Percentiles rank a stretch among this genome's conserved stretches.
phyloP scores from a whole-genome alignment of 768 basidiomycete genomes.

The Pulveroboletus sp. region DNA sequence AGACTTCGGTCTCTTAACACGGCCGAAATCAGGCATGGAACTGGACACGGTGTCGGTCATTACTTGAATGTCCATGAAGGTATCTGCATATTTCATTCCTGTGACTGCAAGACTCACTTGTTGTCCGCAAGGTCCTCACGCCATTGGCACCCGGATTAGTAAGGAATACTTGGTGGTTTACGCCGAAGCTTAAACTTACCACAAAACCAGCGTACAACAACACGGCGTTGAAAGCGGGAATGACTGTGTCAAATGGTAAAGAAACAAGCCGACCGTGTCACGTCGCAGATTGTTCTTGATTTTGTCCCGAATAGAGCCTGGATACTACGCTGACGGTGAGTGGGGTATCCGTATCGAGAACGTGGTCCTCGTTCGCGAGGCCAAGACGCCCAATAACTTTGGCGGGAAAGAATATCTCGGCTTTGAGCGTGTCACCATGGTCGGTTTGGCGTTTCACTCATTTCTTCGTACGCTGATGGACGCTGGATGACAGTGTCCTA shows the following conservation, averaged over 20 bases:
- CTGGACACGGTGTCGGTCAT: slow-evolving; percentile 93
- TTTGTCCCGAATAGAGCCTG: slow-evolving; percentile 57
- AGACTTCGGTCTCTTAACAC: background rate
- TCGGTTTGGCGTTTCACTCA: slow-evolving; percentile 33
- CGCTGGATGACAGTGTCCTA: slow-evolving; percentile 55
- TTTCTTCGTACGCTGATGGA: background rate
- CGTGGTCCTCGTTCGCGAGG: slow-evolving; percentile 74
- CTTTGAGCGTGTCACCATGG: slow-evolving; percentile 88
- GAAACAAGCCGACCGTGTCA: background rate
- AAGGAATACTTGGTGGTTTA: background rate
- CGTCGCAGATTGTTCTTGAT: background rate
- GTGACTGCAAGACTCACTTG: slow-evolving; percentile 3
- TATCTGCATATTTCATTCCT: slow-evolving; percentile 4
- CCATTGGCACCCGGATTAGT: slow-evolving; percentile 46
- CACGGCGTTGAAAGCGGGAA: slow-evolving; percentile 72
- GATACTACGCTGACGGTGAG: slow-evolving; percentile 86
- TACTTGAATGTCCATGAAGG: slow-evolving; percentile 94
- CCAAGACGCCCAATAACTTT: slow-evolving; percentile 72
- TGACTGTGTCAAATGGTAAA: slow-evolving; percentile 84
- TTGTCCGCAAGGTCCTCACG: slow-evolving; percentile 47
- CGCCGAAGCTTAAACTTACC: background rate
- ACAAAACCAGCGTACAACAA: slow-evolving; percentile 58
- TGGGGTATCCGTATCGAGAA: slow-evolving; percentile 95
- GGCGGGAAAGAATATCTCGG: slow-evolving; percentile 79
- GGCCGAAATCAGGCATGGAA: slow-evolving; percentile 64